Base-by-base conservation (phyloP, 441 rosid genomes). In the Populus tomentosa region DNA sequence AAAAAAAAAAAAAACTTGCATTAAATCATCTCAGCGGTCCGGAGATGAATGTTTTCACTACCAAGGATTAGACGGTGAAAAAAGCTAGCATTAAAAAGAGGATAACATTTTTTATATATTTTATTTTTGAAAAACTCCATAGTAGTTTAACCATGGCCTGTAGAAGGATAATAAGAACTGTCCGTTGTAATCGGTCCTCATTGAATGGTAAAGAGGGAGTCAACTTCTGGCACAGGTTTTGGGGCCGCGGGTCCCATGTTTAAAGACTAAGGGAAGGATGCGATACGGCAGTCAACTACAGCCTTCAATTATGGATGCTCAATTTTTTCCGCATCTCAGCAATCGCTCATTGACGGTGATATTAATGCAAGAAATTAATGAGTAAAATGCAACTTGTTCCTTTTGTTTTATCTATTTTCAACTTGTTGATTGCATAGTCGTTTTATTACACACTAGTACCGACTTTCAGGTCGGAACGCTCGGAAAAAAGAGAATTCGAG, bases 221-320 rank as follows among this genome's bases (percentile, higher is more conserved):
- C 84, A 69, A 79, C 74, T 38, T 35, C 32, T 0, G 24, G 64
- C 13, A 11, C 2, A 3, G 71, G 10, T 6, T 0, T 5, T 0
- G 30, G 6, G 14, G 18, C 3, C 20, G 21, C 20, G 78, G 78
- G 23, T 72, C 69, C 24, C 32, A 0, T 36, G 7, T 46, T 8
- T 1, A 0, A 14, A 11, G 75, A 69, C 74, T 46, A 9, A 20
- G 14, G 3, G 0, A 20, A 3, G 7, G 11, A 20, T 20, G 10
- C 38, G 78, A 63, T 59, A 14, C 32, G 14, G 38, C 69, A n/a
- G 80, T 81, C 80, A 77, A 56, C 42, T 35, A 26, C 32, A 75
- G 61, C 61, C 2, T 16, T 53, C 61, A 16, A 53, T 53, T 53
- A 16, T 53, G 7, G 6, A 0, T 53, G 61, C 61, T 35, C 18